Conservation (phyloP, 1,284 basidiomycete genomes). For the Testicularia cyperi region DNA sequence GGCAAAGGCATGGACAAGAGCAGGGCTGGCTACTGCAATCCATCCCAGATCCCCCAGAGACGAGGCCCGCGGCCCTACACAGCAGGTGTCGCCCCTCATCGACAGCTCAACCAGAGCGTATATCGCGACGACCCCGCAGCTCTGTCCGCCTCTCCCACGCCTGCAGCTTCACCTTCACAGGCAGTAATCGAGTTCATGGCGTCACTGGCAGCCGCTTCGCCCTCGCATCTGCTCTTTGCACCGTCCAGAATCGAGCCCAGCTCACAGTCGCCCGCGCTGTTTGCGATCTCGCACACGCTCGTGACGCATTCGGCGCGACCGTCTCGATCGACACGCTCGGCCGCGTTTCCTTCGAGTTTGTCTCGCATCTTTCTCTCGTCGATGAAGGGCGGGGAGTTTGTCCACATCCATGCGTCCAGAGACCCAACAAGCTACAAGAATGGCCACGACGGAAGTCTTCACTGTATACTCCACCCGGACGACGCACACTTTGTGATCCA, state of each 20-base stretch:
- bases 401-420: slow-evolving; percentile 23
- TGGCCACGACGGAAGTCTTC: slow-evolving; percentile 30
- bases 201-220: slow-evolving; percentile 10
- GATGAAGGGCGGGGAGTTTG: slow-evolving; percentile 21
- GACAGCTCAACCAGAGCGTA: slow-evolving; percentile 23
- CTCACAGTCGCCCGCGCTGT: slow-evolving; percentile 14
- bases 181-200: slow-evolving; percentile 5
- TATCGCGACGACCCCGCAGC: too few relatives aligned
- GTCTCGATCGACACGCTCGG: slow-evolving; percentile 27
- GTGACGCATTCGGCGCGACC: slow-evolving; percentile 12
- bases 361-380: slow-evolving; percentile 23
- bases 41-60: slow-evolving; percentile 7
- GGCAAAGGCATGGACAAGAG: too few relatives aligned
- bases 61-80: slow-evolving; percentile 7
- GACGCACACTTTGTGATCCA: slow-evolving; percentile 30
- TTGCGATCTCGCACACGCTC: slow-evolving; percentile 25
- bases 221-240: slow-evolving; percentile 16
- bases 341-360: slow-evolving; percentile 10
- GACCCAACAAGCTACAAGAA: background rate
- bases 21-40: too few relatives aligned
- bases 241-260: slow-evolving; percentile 9
- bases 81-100: slow-evolving; percentile 20
- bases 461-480: slow-evolving; percentile 29
- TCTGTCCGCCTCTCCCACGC: too few relatives aligned
- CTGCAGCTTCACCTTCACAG: too few relatives aligned